Percentiles rank a stretch among this genome's conserved stretches.
Evolutionary conservation across 176 grass and related monocot genomes (phyloP).

Genomic region (Tuctoria greenei): DNA sequence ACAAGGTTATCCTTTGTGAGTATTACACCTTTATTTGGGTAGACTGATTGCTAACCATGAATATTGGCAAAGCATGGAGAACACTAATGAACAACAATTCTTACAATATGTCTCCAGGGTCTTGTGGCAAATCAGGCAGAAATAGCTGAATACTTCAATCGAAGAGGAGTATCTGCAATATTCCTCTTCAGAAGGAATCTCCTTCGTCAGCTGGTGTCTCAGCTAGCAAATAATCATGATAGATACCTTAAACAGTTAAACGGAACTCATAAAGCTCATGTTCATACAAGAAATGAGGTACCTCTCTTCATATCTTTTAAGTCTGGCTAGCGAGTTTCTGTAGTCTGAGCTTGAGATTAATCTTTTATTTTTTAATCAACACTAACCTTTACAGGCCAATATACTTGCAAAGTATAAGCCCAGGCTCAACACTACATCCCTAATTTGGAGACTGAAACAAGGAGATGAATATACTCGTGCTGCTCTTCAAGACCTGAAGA

Average conservation of each 20-base stretch:
- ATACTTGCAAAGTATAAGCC: slow-evolving; percentile 78
- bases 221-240: slow-evolving; percentile 78
- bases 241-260: slow-evolving; percentile 82
- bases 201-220: slow-evolving; percentile 72
- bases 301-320: not conserved
- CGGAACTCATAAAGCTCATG: slow-evolving; percentile 89
- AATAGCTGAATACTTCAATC: slow-evolving; percentile 70
- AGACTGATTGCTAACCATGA: not conserved
- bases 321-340: not conserved
- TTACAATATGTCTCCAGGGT: slow-evolving; percentile 54
- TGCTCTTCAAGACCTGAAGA: slow-evolving; percentile 62
- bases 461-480: slow-evolving; percentile 44
- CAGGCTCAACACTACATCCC: slow-evolving; percentile 61
- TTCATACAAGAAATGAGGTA: slow-evolving; percentile 73
- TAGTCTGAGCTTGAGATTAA: slow-evolving; percentile 8
- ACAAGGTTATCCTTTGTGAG: too few species aligned
- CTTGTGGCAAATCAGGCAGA: slow-evolving; percentile 57
- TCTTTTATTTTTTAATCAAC: slow-evolving; percentile 2
- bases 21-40: too few species aligned
- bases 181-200: slow-evolving; percentile 89
- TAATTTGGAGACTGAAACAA: slow-evolving; percentile 48
- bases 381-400: slow-evolving; percentile 46
- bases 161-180: slow-evolving; percentile 65
- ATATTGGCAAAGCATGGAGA: not conserved
- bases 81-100: not conserved